These are phyloP conservation scores for Heritiera fomes DNA, from an alignment of 345 rosid genomes.

Conservation along the genomic window DNA sequence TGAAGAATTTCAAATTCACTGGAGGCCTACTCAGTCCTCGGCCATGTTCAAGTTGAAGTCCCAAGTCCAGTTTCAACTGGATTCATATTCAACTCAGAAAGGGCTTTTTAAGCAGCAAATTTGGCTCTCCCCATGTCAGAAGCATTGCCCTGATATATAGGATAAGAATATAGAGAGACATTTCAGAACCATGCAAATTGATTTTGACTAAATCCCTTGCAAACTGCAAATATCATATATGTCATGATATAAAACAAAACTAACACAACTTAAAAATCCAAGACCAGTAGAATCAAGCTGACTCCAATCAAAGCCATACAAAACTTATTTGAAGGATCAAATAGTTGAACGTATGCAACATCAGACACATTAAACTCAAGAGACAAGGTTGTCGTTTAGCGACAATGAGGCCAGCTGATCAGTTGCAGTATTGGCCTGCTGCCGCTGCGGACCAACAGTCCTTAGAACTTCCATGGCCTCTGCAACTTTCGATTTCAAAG, in stretches of 20 bases:
- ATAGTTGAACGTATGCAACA: not conserved
- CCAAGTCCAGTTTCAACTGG: too few relatives aligned
- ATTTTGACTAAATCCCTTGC: not conserved
- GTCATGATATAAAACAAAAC: not conserved
- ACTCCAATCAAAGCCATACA: not conserved
- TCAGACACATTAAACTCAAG: conserved; percentile 25
- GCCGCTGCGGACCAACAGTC: conserved; percentile 55
- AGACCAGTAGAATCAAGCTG: conserved; percentile 6
- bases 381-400: conserved; percentile 49
- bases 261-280: conserved; percentile 4
- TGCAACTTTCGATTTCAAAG: conserved; percentile 69
- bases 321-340: conserved; percentile 9
- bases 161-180: not conserved
- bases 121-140: too few relatives aligned
- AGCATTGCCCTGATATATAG: too few relatives aligned
- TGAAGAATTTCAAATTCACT: not conserved
- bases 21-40: not conserved
- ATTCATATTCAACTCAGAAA: too few relatives aligned
- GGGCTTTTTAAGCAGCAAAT: too few relatives aligned
- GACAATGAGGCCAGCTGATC: conserved; percentile 62
- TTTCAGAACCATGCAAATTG: not conserved
- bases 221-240: not conserved
- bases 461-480: conserved; percentile 76
- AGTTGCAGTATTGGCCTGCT: conserved; percentile 48
- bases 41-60: not conserved